Base-by-base conservation (phyloP, 148 eudicot genomes). In the Rhododendron simsii region DNA sequence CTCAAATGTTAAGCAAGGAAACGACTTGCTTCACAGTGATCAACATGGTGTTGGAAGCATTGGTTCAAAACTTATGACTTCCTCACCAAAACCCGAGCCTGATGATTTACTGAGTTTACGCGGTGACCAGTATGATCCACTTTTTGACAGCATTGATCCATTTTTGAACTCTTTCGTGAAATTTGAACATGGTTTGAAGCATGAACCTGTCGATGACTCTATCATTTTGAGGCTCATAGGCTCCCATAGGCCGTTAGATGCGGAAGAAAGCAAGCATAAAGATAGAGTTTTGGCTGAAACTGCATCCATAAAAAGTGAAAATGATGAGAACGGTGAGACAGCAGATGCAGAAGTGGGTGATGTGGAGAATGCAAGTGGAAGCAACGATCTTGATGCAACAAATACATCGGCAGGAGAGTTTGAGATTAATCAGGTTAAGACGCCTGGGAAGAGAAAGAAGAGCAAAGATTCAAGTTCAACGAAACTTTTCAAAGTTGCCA, bases 141-240 rank as follows among this genome's bases (percentile, higher is more conserved):
- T 95, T 63, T 95, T 88, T 87, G 99, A 96, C 89, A 95, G 98
- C 93, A 92, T 96, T 81, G 98, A 95, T 84, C 99, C 96, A 85
- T 89, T 92, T 74, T 91, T 94, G 81, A 92, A 88, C 84, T 92
- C 93, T 86, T 78, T 84, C 23, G 90, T 77, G 84, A 92, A 89
- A 85, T 77, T 84, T 85, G 88, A 90, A 84, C 86, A 81, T 86
- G 88, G 88, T 89, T 87, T 86, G 88, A 92, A 89, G 85, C 91
- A 84, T 78, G 95, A 89, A 81, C 78, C 87, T 7, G 88, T 88
- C 80, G 21, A 73, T 30, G 78, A 73, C 44, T 33, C 78, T 73
- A 15, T 5, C 21, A 73, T 35, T 13, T 84, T 90, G 74, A 92
- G 88, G 90, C 87, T 90, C 59, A 88, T 91, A 85, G 90, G 89